These are phyloP conservation scores for Vitis hybrid DNA, from an alignment of 177 flowering plant genomes.

Conservation along the genomic window DNA sequence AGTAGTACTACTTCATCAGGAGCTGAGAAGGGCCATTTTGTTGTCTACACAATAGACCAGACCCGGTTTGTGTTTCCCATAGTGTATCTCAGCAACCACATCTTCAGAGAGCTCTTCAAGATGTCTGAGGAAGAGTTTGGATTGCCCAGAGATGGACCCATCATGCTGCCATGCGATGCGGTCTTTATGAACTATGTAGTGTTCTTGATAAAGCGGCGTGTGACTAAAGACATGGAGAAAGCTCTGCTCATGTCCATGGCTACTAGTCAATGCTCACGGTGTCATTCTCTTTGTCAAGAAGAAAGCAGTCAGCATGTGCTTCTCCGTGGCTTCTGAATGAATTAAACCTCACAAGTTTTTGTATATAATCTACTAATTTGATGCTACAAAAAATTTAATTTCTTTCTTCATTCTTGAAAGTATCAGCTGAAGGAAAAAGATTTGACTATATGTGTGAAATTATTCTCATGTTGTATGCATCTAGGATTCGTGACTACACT, in stretches of 20 bases:
- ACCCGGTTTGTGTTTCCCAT: slow-evolving; percentile 15
- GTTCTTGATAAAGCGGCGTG: slow-evolving; percentile 7
- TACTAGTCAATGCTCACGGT: too few relatives aligned
- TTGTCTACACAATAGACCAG: slow-evolving; percentile 9
- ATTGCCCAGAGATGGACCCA: slow-evolving; percentile 21
- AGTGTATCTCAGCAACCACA: slow-evolving; percentile 4
- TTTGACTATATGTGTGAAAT: too few relatives aligned
- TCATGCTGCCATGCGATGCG: slow-evolving; percentile 32
- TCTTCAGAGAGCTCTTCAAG: slow-evolving; percentile 18
- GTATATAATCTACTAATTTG: too few relatives aligned
- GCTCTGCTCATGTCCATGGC: slow-evolving; percentile 18
- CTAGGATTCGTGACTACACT: too few relatives aligned
- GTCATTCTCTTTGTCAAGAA: background rate
- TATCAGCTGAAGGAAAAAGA: too few relatives aligned
- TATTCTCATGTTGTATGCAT: too few relatives aligned
- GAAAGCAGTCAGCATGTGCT: background rate
- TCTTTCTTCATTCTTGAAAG: too few relatives aligned
- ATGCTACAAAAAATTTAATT: too few relatives aligned
- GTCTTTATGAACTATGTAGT: slow-evolving; percentile 20
- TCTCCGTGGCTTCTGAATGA: background rate
- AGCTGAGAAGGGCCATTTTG: too few relatives aligned
- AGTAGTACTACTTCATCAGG: too few relatives aligned
- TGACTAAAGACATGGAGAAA: slow-evolving; percentile 13
- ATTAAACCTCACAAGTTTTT: background rate
- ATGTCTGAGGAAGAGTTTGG: slow-evolving; percentile 39